Base-by-base conservation (phyloP, 805 yeast genomes). In the Millerozyma acaciae region DNA sequence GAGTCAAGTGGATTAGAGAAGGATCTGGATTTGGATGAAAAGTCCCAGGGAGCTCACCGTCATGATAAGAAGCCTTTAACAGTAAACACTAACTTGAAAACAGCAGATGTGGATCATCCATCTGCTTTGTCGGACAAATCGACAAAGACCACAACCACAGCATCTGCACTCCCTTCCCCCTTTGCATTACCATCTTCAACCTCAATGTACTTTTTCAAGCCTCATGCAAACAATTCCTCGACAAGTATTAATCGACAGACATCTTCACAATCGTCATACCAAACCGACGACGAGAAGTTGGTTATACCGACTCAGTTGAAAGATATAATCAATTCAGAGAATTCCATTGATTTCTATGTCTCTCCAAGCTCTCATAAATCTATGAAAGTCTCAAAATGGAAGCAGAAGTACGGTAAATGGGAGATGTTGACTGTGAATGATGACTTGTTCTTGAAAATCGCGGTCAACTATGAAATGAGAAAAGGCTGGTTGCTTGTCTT, bases 131-230 rank as follows among this genome's bases (percentile, higher is more conserved):
- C 48, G 10, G 44, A 34, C 6, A 37, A 33, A n/a, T 42, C 53
- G n/a, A n/a, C n/a, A 5, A 34, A 33, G 22, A 24, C 43, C 35
- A 21, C 42, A 33, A 27, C 13, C 29, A 41, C 15, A 31, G 34
- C 6, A 36, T 45, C 17, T 20, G 28, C 6, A 26, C 35, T 35
- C 55, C 66, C 68, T 6, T 53, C 60, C 31, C 65, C 73, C 6
- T 66, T 66, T 50, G 71, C 70, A n/a, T 52, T 65, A 42, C 73
- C 73, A 1, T 58, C 67, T 4, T 65, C 70, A 2, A 61, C 70
- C 0, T 63, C 70, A 1, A 55, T 53, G 18, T 51, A 61, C 31
- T 66, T 62, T 41, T 65, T 65, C 49, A 64, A 60, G 33, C 60
- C 49, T n/a, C 47, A 50, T 21, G 39, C 24, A 12, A 42, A 46